Base-by-base conservation (phyloP, 345 rosid species). In the Theobroma cacao region DNA sequence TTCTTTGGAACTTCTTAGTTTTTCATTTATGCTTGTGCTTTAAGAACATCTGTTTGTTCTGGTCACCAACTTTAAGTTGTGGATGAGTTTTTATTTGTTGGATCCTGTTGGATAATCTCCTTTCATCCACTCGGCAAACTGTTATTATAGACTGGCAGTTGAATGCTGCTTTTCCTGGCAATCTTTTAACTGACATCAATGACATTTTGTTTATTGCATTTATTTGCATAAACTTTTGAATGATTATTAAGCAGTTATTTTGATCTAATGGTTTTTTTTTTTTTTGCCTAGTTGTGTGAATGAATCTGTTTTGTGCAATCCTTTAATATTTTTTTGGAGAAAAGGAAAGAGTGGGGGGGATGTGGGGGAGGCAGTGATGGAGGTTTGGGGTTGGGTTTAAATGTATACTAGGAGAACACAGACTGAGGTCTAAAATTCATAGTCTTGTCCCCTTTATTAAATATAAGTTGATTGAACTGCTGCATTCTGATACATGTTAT, bases 71-170 rank as follows among this genome's bases (percentile, higher is more conserved):
- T 79, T 79, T 84, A 84, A 85, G 76, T 79, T 84, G 82, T 82
- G 83, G 83, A 80, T 82, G 84, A 80, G 80, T 73, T 83, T 83
- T 86, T 64, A 60, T 76, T 79, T 84, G 28, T 52, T 71, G 80
- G 77, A 78, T 47, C 52, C 58, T 61, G 69, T 72, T 45, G 72
- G 77, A 58, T 73, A 68, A 70, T 75, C 72, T 70, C 81, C 55
- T 43, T 63, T 77, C 58, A 20, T 40, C 76, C 65, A 33, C 69
- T 62, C 58, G 72, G 63, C 75, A 52, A 77, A n/a, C 66, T 80
- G 65, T 77, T 80, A 33, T 75, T 75, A 48, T 67, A 67, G 60
- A 78, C 82, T 70, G 76, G 75, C 65, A 58, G 76, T 30, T 55
- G 59, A 75, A n/a, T 73, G 55, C 65, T 77, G 45, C 69, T 63